These are phyloP conservation scores for Primulina huaijiensis DNA, from an alignment of 257 asterid genomes.

Conservation along the genomic window DNA sequence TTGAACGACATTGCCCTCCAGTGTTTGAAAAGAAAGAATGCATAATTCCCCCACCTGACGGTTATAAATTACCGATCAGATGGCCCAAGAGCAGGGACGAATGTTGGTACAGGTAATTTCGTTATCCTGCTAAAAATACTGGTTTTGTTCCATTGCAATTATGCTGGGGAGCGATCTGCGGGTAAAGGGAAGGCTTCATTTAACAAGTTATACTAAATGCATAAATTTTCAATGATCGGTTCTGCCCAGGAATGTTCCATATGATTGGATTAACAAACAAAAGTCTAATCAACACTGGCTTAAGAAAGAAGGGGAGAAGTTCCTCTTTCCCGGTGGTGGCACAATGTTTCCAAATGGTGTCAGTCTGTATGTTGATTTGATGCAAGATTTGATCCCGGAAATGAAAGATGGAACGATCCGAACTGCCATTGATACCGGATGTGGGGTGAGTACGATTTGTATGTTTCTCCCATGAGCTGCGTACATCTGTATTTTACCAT, in stretches of 20 bases:
- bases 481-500: background rate
- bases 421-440: slow-evolving; percentile 99
- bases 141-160: background rate
- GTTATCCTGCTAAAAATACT: slow-evolving; percentile 5
- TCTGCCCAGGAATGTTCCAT: slow-evolving; percentile 78
- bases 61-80: slow-evolving; percentile 65
- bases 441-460: slow-evolving; percentile 73
- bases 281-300: slow-evolving; percentile 97
- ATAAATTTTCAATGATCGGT: slow-evolving; percentile 7
- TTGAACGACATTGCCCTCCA: slow-evolving; percentile 93
- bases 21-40: slow-evolving; percentile 69
- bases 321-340: slow-evolving; percentile 96
- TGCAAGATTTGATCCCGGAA: slow-evolving; percentile 80
- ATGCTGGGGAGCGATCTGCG: background rate
- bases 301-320: slow-evolving; percentile 89
- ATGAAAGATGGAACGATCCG: slow-evolving; percentile 89
- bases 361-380: slow-evolving; percentile 71
- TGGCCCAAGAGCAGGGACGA: slow-evolving; percentile 86
- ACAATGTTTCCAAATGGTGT: slow-evolving; percentile 99
- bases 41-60: slow-evolving; percentile 79
- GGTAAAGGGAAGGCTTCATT: no score
- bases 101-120: slow-evolving; percentile 80
- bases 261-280: slow-evolving; percentile 93
- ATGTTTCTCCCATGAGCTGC: slow-evolving; percentile 5
- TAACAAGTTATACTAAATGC: background rate